Evolutionary conservation across 164 flowering plant genomes (phyloP), one percentile per base, ranked within the genome.

Genomic region (Vitis cinerea): DNA sequence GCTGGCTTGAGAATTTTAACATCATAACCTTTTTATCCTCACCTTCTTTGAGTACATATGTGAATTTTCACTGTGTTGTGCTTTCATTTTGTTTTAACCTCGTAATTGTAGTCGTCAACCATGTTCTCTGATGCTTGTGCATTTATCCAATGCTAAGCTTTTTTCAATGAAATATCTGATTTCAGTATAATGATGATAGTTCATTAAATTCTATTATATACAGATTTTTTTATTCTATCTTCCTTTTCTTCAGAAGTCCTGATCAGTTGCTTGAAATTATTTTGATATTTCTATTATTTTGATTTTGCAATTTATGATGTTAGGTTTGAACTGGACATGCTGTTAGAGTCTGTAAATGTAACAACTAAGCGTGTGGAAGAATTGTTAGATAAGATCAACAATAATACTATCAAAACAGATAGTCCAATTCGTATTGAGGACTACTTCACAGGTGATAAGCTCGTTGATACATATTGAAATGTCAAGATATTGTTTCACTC

Each of bases 321-420:
- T 81, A 95, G 99, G 85, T 95, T 93, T 83, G 99, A 95, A 67
- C 84, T 95, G 68, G 99, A 95, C 77, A 95, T 95, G 98, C 77
- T 95, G 75, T 75, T 95, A 68, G 99, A 95, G 67, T 95, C 98
- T 48, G 96, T 89, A 12, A 91, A 85, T 72, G 82, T 70, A 55
- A 85, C 98, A 47, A 85, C 90, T 16, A 91, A 83, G 81, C 92
- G 87, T 61, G 98, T 89, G 7, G 99, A 95, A 75, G 99, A 93
- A 63, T 75, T 95, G 44, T 77, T 90, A 64, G 89, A 84, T 61
- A 91, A 86, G 81, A 80, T 93, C 59, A 83, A 83, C 68, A 77
- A 80, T 65, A 82, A 86, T 63, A 61, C 78, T 50, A 70, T 85
- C 49, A 83, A 81, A 68, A 72, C 74, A 19, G 95, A 93, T 15